These are phyloP conservation scores for Psilocybe sp. DNA, from an alignment of 768 basidiomycete species.

Conservation along the genomic window DNA sequence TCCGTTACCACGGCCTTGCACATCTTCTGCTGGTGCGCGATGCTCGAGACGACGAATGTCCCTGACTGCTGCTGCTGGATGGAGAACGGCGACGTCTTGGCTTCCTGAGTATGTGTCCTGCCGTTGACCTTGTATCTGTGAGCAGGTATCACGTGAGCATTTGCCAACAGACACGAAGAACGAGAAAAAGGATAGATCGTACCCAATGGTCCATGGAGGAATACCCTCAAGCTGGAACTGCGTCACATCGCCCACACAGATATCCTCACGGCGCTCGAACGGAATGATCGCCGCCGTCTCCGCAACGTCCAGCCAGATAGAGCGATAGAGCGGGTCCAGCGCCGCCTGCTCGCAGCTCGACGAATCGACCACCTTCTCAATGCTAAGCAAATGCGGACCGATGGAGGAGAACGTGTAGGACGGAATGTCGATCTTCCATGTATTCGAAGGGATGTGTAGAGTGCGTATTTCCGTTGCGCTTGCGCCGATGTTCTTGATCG, in stretches of 20 bases:
- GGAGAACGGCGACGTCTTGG: constrained; percentile 82
- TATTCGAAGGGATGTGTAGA: constrained; percentile 42
- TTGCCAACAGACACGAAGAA: background rate
- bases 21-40: constrained; percentile 91
- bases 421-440: constrained; percentile 74
- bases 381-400: constrained; percentile 75
- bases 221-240: constrained; percentile 94
- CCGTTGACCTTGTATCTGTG: constrained; percentile 79
- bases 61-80: constrained; percentile 79
- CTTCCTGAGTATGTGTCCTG: constrained; percentile 68
- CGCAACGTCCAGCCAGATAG: constrained; percentile 89
- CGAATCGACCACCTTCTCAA: constrained; percentile 78
- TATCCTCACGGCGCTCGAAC: constrained; percentile 72
- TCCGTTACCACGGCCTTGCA: constrained; percentile 83
- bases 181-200: constrained; percentile 21
- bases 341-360: constrained; percentile 77
- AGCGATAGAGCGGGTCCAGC: constrained; percentile 56
- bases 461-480: constrained; percentile 60
- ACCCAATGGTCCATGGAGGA: constrained; percentile 91
- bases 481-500: constrained; percentile 71
- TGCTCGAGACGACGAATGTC: constrained; percentile 79
- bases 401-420: constrained; percentile 73
- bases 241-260: constrained; percentile 86
- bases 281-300: constrained; percentile 93
- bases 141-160: background rate